Conservation (phyloP, 257 asterid species). For the Vinca minor region DNA sequence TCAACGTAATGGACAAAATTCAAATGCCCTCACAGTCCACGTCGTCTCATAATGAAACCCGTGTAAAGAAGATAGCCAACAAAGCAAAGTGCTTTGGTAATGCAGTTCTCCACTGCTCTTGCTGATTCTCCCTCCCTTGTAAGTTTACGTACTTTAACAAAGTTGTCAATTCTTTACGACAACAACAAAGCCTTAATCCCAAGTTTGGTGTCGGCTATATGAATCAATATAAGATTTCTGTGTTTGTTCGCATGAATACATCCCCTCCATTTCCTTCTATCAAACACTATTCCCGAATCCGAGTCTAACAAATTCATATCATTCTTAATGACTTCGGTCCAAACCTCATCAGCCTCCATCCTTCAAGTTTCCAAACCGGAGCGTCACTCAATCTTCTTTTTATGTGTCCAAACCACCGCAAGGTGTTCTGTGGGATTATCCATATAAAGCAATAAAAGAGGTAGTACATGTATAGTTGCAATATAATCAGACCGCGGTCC, state of each 20-base stretch:
- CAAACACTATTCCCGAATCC: too few relatives aligned
- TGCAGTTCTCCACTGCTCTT: conserved; percentile 60
- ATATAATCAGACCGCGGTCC: background rate
- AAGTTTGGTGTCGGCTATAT: too few relatives aligned
- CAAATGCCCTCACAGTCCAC: conserved; percentile 19
- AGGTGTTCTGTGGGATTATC: too few relatives aligned
- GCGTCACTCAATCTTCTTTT: conserved; percentile 9
- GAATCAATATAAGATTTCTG: too few relatives aligned
- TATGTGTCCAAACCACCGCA: too few relatives aligned
- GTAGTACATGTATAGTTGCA: background rate
- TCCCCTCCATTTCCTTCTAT: too few relatives aligned
- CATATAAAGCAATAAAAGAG: conserved; percentile 10
- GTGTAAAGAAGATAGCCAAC: conserved; percentile 42
- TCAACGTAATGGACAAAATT: conserved; percentile 50
- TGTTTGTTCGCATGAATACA: too few relatives aligned
- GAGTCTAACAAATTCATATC: too few relatives aligned
- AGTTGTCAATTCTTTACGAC: background rate
- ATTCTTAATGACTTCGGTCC: too few relatives aligned
- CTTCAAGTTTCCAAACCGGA: too few relatives aligned
- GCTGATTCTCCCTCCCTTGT: conserved; percentile 24
- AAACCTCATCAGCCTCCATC: too few relatives aligned
- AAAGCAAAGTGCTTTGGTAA: conserved; percentile 62
- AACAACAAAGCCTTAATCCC: too few relatives aligned
- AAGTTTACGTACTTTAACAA: background rate
- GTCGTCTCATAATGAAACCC: conserved; percentile 31